Evolutionary conservation across 306 rosid species (phyloP), one percentile per base, ranked within the genome.

Genomic region (Datisca glomerata): DNA sequence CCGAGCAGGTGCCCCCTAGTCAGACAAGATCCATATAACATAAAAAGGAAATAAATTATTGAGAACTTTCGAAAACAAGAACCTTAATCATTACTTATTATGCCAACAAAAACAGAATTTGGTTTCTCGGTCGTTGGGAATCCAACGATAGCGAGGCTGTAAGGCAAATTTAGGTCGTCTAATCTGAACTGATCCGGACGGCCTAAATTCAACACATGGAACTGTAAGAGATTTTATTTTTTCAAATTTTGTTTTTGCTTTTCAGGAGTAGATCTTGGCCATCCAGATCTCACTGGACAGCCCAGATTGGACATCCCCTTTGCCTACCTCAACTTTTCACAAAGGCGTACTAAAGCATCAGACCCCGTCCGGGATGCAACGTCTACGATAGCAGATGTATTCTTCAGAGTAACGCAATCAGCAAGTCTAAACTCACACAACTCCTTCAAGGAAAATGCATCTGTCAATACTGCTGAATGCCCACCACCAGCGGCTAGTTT

Each of bases 401-500:
- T 64, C 48, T 71, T 65, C 49, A 58, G 66, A 54, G 76, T 83
- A 65, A 76, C 69, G 42, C 63, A 57, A 49, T 83, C 94, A 4
- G 86, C 97, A 48, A 83, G 83, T 45, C 68, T 75, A 64, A 79
- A 79, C 56, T 82, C 97, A 43, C 94, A 87, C 72, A 87, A 53
- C 61, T 87, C 94, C 73, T 87, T 87, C 49, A 87, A 76, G 40
- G 94, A 79, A 67, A 67, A 79, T 45, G 97, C 94, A 58, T 87
- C 93, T 2, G 97, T 87, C 69, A 87, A 57, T 55, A 79, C 94
- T 27, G 94, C 94, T 21, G 97, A 87, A 74, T 87, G 94, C 24
- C 97, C 97, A 25, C 97, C 94, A 41, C 97, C 97, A 44, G 97
- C 97, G 40, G 87, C 94, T 55, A 87, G 74, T 74, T 87, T 87